Conservation (phyloP, 1,284 basidiomycete genomes). For the Irpex lacteus region DNA sequence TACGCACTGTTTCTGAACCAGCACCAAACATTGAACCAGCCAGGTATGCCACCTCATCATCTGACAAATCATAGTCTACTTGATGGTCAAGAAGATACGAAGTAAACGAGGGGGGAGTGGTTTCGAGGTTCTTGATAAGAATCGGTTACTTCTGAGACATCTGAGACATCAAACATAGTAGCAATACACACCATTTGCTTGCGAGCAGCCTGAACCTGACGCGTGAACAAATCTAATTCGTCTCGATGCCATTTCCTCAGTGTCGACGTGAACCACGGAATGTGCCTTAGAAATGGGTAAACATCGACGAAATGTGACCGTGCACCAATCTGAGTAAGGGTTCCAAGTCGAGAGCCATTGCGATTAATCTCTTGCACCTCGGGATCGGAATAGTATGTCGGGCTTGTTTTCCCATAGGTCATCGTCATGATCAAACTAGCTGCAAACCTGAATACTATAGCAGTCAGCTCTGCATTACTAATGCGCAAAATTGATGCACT, state of each 20-base stretch:
- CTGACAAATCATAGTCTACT: conserved; percentile 43
- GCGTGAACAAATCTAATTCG: conserved; percentile 54
- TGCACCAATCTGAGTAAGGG: conserved; percentile 50
- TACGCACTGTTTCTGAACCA: conserved; percentile 54
- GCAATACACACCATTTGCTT: conserved; percentile 39
- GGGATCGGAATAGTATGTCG: conserved; percentile 49
- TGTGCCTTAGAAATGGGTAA: conserved; percentile 50
- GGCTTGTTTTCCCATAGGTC: conserved; percentile 59
- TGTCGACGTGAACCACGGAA: conserved; percentile 55
- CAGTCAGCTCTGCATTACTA: background rate
- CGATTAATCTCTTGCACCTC: conserved; percentile 53
- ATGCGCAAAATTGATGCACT: background rate
- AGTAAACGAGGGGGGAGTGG: conserved; percentile 46
- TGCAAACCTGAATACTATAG: conserved; percentile 44
- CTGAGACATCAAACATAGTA: background rate
- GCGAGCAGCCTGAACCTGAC: conserved; percentile 44
- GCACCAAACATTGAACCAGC: conserved; percentile 65
- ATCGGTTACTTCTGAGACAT: background rate
- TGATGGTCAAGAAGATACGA: conserved; percentile 56
- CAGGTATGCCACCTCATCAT: conserved; percentile 57
- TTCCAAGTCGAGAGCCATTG: conserved; percentile 44
- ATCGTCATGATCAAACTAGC: conserved; percentile 63
- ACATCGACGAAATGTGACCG: conserved; percentile 49
- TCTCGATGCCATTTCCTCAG: conserved; percentile 51
- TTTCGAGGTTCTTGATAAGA: conserved; percentile 17